Evolutionary conservation across 129 eudicot genomes (phyloP), one percentile per base, ranked within the genome.

Genomic region (Solidago caesia): DNA sequence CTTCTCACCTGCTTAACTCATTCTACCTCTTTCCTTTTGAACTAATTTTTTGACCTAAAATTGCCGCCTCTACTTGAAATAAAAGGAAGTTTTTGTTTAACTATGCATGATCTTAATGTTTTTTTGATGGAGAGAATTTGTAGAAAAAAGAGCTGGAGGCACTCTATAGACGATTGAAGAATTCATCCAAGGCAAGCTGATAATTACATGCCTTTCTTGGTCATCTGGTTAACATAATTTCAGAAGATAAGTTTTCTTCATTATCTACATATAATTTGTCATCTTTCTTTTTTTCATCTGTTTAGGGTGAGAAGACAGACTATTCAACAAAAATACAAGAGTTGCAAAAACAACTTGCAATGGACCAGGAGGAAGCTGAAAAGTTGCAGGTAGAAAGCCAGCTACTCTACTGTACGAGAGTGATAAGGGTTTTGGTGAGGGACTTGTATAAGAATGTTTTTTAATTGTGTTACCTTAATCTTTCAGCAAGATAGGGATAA

Each of bases 351-450:
- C 99, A 94, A 77, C 93, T 94, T 72, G 73, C 86, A 11, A 90
- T 94, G 97, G 97, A 94, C 87, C 84, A 76, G 70, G 97, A 90
- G 76, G 99, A 90, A 79, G 99, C 88, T 68, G 93, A 90, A 73
- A 94, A 87, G 71, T 87, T 94, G 63, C 93, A 91, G 97, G 96
- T 84, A 77, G 65, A 71, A 16, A 64, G 33, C 41, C 59, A 42
- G 6, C 15, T 21, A 3, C 7, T n/a, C 14, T 53, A 14, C 4
- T 4, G 13, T 64, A 51, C 52, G 73, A 29, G 29, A 56, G 47
- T 15, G 52, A 33, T 33, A 33, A 33, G 39, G 39, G 3, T 33
- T 33, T 33, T 3, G 39, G 39, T 33, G 2, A 33, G 39, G 39
- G 39, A 33, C 39, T 16, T 1, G 13, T 64, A 51, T 59, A 75